Conservation (phyloP, 139 green algal species). For the Asterochloris sp. region DNA sequence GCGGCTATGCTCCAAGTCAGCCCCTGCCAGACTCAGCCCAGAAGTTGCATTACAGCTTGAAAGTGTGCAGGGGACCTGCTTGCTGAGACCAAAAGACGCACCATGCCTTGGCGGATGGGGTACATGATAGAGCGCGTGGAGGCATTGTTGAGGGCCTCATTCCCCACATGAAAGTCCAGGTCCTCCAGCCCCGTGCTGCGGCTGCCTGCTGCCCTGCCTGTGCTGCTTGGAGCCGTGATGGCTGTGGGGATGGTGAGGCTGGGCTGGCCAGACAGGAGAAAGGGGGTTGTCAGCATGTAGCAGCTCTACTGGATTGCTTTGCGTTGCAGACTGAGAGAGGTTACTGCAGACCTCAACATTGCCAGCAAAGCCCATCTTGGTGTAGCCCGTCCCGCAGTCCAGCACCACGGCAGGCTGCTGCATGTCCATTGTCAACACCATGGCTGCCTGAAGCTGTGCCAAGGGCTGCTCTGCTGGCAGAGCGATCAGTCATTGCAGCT, state of each 20-base stretch:
- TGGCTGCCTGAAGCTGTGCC: no score
- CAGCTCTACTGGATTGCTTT: background rate
- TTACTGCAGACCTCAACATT: conserved; percentile 35
- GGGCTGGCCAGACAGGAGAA: conserved; percentile 22
- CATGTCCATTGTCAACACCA: background rate
- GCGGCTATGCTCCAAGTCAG: no score
- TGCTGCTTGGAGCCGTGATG: conserved; percentile 24
- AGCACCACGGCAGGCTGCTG: conserved; percentile 58
- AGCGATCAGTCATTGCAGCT: no score
- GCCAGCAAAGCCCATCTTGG: conserved; percentile 70
- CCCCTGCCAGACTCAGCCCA: no score
- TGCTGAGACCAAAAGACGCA: background rate
- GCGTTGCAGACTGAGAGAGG: background rate
- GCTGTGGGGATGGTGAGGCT: conserved; percentile 63
- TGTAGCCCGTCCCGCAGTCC: conserved; percentile 68
- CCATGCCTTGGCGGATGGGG: conserved; percentile 56
- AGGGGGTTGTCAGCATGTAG: background rate
- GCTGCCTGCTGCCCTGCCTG: background rate
- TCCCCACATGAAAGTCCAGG: conserved; percentile 62
- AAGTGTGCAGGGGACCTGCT: no score
- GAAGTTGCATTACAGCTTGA: no score
- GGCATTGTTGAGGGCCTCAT: conserved; percentile 44
- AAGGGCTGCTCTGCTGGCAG: no score
- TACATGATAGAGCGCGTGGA: conserved; percentile 39
- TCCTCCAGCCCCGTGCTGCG: conserved; percentile 37